Percentiles rank a stretch among this genome's conserved stretches.
These are phyloP conservation scores for Lentinula guzmanii DNA, from an alignment of 768 basidiomycete species.

Conservation along the genomic window DNA sequence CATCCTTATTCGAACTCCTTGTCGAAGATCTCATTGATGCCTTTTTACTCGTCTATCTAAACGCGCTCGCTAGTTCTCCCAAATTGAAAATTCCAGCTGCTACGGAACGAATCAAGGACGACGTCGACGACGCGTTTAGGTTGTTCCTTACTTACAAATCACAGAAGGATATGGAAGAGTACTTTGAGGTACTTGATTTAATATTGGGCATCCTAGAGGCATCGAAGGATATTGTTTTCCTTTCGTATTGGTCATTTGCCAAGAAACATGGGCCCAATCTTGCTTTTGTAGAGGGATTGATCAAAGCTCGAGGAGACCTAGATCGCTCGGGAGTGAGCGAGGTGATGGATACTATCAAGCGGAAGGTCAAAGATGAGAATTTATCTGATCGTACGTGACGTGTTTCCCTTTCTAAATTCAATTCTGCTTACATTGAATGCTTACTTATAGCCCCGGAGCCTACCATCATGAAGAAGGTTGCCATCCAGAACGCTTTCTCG, in stretches of 20 bases:
- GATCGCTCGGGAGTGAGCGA: constrained; percentile 85
- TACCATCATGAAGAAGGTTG: constrained; percentile 89
- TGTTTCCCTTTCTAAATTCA: constrained; percentile 10
- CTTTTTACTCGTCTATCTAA: constrained; percentile 88
- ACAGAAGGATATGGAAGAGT: constrained; percentile 70
- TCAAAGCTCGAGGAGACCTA: constrained; percentile 86
- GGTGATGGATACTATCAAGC: constrained; percentile 89
- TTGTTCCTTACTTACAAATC: constrained; percentile 81
- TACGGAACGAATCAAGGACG: constrained; percentile 75
- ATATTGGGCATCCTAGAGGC: constrained; percentile 78
- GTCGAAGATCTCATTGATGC: constrained; percentile 89
- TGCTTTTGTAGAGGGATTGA: constrained; percentile 83
- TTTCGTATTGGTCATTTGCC: constrained; percentile 93
- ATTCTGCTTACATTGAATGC: constrained; percentile 9
- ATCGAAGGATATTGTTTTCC: constrained; percentile 82
- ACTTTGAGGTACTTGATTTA: constrained; percentile 85
- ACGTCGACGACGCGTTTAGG: constrained; percentile 68
- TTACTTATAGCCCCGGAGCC: constrained; percentile 59
- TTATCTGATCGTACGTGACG: constrained; percentile 74
- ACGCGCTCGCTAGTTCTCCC: constrained; percentile 75
- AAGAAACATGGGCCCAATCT: constrained; percentile 92
- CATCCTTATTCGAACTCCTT: constrained; percentile 84
- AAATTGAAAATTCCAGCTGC: constrained; percentile 85
- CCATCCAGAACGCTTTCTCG: constrained; percentile 69
- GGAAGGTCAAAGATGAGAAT: constrained; percentile 89